A percentile compares a stretch with the other conserved stretches of the same genome.
phyloP scores from a whole-genome alignment of 495 filamentous ascomycete genomes.

The Astrothelium subdiscretum region DNA sequence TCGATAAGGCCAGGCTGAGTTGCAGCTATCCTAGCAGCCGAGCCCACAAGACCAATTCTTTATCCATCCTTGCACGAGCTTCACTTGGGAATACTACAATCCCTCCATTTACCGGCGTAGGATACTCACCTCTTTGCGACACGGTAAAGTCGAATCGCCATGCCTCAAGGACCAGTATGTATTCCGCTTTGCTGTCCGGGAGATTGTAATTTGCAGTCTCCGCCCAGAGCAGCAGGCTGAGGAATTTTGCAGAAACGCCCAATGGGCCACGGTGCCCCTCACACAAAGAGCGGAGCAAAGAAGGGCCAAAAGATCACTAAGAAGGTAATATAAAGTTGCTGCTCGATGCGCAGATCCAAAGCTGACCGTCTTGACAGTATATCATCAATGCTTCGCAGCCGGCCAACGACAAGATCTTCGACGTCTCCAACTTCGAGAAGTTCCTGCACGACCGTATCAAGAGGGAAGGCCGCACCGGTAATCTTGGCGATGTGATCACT shows the following conservation, averaged over 20 bases:
- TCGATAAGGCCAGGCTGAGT: neutral
- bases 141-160: constrained; percentile 28
- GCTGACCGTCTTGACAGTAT: constrained; percentile 46
- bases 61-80: neutral
- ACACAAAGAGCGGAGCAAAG: constrained; percentile 47
- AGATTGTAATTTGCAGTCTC: constrained; percentile 22
- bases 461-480: constrained; percentile 93
- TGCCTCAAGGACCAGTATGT: constrained; percentile 68
- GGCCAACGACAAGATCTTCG: constrained; percentile 99
- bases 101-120: constrained; percentile 27
- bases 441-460: constrained; percentile 99
- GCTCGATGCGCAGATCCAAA: neutral
- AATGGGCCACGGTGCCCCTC: constrained; percentile 28
- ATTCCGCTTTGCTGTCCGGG: constrained; percentile 76
- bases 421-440: constrained; percentile 96
- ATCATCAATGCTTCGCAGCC: constrained; percentile 98
- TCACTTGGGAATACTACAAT: neutral
- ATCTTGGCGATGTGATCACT: constrained; percentile 86
- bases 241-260: constrained; percentile 48
- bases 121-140: constrained; percentile 59
- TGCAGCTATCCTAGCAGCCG: neutral
- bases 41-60: neutral
- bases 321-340: constrained; percentile 38
- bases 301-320: constrained; percentile 59
- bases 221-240: constrained; percentile 89